These are phyloP conservation scores for Wickerhamomyces strasburgensis DNA, from an alignment of 805 yeast genomes.

Conservation along the genomic window DNA sequence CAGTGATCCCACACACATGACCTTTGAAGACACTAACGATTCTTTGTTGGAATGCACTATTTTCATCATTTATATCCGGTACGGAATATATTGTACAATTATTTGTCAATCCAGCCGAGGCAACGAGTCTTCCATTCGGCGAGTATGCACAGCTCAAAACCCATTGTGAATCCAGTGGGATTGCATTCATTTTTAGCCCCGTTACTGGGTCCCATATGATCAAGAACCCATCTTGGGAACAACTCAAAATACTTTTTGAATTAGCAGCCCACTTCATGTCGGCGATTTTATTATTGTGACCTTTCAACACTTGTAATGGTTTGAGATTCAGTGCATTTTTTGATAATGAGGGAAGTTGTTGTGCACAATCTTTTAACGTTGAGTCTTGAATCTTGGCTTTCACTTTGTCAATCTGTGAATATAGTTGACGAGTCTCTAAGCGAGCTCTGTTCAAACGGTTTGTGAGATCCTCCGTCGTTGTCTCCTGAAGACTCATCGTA, in stretches of 20 bases:
- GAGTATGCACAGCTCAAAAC: slow-evolving; percentile 71
- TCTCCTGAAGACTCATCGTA: slow-evolving; percentile 5
- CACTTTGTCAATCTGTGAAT: slow-evolving; percentile 42
- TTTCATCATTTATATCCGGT: slow-evolving; percentile 19
- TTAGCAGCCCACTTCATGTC: slow-evolving; percentile 65
- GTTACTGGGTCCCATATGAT: slow-evolving; percentile 77
- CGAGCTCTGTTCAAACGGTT: slow-evolving; percentile 33
- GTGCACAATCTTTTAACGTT: slow-evolving; percentile 36
- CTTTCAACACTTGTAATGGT: slow-evolving; percentile 34
- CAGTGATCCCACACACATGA: slow-evolving; percentile 78
- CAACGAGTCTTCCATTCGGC: slow-evolving; percentile 60
- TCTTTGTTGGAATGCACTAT: slow-evolving; percentile 32
- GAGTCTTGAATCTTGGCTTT: slow-evolving; percentile 42
- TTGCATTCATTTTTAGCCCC: slow-evolving; percentile 65
- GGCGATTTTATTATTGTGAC: slow-evolving; percentile 69
- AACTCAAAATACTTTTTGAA: slow-evolving; percentile 57
- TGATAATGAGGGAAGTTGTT: slow-evolving; percentile 11
- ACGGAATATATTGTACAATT: slow-evolving; percentile 64
- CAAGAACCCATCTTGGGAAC: slow-evolving; percentile 84
- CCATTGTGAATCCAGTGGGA: slow-evolving; percentile 73
- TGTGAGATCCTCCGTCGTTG: slow-evolving; percentile 10
- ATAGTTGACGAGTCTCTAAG: slow-evolving; percentile 42
- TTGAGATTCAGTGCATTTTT: slow-evolving; percentile 27
- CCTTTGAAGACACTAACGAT: slow-evolving; percentile 62
- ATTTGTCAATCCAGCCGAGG: slow-evolving; percentile 81